Evolutionary conservation across 345 rosid species (phyloP).

Genomic region (Gossypium mustelinum): DNA sequence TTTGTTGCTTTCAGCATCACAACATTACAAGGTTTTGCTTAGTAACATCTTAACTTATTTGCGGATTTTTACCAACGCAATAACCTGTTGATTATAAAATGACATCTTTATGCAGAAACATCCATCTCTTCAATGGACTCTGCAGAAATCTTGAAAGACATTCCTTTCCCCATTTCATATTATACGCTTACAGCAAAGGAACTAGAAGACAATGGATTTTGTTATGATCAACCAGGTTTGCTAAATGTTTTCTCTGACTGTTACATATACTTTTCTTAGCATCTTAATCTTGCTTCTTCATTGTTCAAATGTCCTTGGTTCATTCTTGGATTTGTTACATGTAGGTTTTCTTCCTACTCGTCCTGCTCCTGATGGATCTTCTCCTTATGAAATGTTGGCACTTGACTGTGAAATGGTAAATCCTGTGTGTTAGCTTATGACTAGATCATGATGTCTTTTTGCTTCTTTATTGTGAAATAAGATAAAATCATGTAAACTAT

Average conservation of each 20-base stretch:
- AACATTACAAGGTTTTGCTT: not conserved
- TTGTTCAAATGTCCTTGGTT: constrained; percentile 7
- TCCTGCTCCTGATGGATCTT: constrained; percentile 63
- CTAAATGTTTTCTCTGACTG: constrained; percentile 6
- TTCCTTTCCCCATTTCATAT: constrained; percentile 78
- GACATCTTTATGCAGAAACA: constrained; percentile 34
- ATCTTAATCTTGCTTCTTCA: not conserved
- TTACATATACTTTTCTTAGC: not conserved
- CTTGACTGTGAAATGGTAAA: constrained; percentile 98
- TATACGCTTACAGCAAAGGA: constrained; percentile 70
- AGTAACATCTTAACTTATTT: not conserved
- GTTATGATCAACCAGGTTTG: constrained; percentile 53
- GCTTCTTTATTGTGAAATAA: not conserved
- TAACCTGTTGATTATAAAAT: not conserved
- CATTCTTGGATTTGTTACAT: constrained; percentile 18
- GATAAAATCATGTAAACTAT: not conserved
- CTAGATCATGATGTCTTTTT: not conserved
- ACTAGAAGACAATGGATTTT: constrained; percentile 78
- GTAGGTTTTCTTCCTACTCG: constrained; percentile 63
- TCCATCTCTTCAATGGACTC: constrained; percentile 24
- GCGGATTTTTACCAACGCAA: not conserved
- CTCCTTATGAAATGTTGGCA: constrained; percentile 56
- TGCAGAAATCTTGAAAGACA: constrained; percentile 42
- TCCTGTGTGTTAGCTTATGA: constrained; percentile 9
- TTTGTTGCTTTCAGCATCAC: not conserved